phyloP scores from a whole-genome alignment of 768 basidiomycete genomes.

The Rhodosporidiobolus sp. region DNA sequence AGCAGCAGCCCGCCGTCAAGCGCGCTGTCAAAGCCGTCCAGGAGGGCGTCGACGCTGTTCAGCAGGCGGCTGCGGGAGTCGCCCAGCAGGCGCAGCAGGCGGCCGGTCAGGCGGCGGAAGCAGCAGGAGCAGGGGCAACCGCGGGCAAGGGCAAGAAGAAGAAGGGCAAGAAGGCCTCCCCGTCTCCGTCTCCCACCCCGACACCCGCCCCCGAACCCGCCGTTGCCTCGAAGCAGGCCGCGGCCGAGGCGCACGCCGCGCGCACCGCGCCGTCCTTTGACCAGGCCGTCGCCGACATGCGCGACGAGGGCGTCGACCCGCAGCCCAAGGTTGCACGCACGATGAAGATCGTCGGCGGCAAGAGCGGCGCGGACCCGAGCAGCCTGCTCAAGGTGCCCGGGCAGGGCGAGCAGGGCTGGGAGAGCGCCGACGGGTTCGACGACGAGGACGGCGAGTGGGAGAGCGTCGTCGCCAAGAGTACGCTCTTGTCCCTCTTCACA shows the following conservation, averaged over 20 bases:
- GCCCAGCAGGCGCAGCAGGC: neutral
- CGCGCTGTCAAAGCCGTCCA: neutral
- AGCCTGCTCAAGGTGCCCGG: neutral
- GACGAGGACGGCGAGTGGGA: slow-evolving; percentile 35
- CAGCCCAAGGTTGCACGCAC: slow-evolving; percentile 12
- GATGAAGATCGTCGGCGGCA: slow-evolving; percentile 36
- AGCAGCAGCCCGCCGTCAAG: neutral
- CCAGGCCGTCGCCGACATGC: slow-evolving; percentile 21
- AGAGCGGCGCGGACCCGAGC: slow-evolving; percentile 16
- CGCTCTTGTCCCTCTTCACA: neutral
- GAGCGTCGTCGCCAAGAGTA: slow-evolving; percentile 28
- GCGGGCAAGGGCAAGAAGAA: slow-evolving; percentile 14
- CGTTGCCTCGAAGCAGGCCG: slow-evolving; percentile 11
- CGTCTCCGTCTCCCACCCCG: neutral
- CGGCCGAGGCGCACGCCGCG: neutral
- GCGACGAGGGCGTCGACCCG: slow-evolving; percentile 25
- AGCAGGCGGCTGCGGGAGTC: neutral
- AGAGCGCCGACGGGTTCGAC: slow-evolving; percentile 24
- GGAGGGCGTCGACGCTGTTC: neutral
- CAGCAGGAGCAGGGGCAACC: neutral
- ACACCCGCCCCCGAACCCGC: neutral
- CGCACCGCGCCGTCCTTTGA: slow-evolving; percentile 3
- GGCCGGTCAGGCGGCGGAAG: neutral
- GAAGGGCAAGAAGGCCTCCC: slow-evolving; percentile 27
- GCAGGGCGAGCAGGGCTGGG: slow-evolving; percentile 20